Evolutionary conservation across 2,329 filamentous ascomycete genomes (phyloP).

Genomic region (Cercospora zeina): DNA sequence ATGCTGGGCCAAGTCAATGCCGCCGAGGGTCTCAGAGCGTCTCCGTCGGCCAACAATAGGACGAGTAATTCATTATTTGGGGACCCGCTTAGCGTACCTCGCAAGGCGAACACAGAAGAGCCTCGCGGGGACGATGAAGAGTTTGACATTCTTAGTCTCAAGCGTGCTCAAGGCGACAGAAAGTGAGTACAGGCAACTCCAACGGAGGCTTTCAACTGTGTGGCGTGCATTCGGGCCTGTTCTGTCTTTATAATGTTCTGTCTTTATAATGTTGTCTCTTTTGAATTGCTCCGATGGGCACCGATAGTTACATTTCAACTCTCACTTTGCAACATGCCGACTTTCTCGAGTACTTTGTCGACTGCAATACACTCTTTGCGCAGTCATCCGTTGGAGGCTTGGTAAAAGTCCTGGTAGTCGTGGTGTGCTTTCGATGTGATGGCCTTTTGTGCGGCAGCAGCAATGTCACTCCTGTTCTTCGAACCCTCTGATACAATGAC

Average conservation of each 20-base stretch:
- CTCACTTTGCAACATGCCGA: background rate
- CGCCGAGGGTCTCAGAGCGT: slow-evolving; percentile 1
- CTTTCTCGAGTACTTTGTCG: background rate
- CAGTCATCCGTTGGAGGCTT: background rate
- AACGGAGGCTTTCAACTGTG: background rate
- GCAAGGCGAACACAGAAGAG: slow-evolving; percentile 1
- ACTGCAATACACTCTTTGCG: background rate
- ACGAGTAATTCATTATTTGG: slow-evolving; percentile 27
- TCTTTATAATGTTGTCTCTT: background rate
- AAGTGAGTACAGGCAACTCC: slow-evolving; percentile 12
- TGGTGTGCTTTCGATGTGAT: background rate
- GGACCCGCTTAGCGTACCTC: slow-evolving; percentile 17
- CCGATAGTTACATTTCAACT: background rate
- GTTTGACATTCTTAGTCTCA: slow-evolving; percentile 30
- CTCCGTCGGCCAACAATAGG: slow-evolving; percentile 5
- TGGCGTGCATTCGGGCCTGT: background rate
- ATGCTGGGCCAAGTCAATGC: slow-evolving; percentile 28
- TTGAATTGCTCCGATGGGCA: background rate
- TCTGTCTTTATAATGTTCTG: background rate
- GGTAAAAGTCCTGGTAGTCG: background rate
- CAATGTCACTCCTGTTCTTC: background rate
- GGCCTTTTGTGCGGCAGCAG: background rate
- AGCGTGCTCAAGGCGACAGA: slow-evolving; percentile 25
- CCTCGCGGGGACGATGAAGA: slow-evolving; percentile 18
- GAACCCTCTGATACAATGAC: background rate